A percentile compares a stretch with the other conserved stretches of the same genome.
These are phyloP conservation scores for Pseudogymnoascus sp. DNA, from an alignment of 2,329 filamentous ascomycete genomes.

Conservation along the genomic window DNA sequence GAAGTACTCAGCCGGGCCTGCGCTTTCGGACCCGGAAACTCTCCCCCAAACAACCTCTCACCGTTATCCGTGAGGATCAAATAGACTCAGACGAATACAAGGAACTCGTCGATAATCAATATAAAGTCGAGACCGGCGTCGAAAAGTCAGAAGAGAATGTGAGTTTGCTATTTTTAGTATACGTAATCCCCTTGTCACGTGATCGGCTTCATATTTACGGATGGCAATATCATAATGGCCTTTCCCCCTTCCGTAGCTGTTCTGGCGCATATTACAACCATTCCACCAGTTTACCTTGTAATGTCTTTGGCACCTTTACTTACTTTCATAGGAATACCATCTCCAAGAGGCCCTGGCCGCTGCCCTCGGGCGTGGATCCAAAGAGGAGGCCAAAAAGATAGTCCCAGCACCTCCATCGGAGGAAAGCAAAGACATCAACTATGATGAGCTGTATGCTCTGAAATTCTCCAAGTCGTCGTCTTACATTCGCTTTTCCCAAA, in stretches of 20 bases:
- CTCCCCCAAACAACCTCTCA: slow-evolving; percentile 21
- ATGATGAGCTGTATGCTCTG: slow-evolving; percentile 78
- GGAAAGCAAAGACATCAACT: slow-evolving; percentile 58
- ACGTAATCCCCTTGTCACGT: slow-evolving; percentile 21
- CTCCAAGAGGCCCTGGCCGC: slow-evolving; percentile 28
- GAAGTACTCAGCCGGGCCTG: slow-evolving; percentile 12
- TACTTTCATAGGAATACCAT: slow-evolving; percentile 29
- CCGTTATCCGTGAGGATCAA: slow-evolving; percentile 74
- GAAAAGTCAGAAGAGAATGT: slow-evolving; percentile 97
- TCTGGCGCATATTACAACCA: slow-evolving; percentile 8
- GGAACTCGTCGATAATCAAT: slow-evolving; percentile 62
- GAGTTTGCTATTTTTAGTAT: slow-evolving; percentile 38
- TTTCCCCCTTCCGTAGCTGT: not conserved
- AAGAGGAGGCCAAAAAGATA: slow-evolving; percentile 25
- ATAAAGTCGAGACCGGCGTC: slow-evolving; percentile 87
- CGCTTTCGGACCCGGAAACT: slow-evolving; percentile 25
- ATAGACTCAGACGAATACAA: slow-evolving; percentile 83
- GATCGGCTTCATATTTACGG: slow-evolving; percentile 12
- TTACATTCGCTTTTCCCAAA: slow-evolving; percentile 96
- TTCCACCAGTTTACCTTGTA: not conserved
- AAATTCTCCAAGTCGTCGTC: slow-evolving; percentile 76
- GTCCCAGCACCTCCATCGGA: slow-evolving; percentile 58
- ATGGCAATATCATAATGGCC: not conserved
- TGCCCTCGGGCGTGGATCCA: slow-evolving; percentile 17
- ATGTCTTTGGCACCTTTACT: slow-evolving; percentile 11